Evolutionary conservation across 176 grass and related monocot species (phyloP).

Genomic region (Rhynchospora tenuis): DNA sequence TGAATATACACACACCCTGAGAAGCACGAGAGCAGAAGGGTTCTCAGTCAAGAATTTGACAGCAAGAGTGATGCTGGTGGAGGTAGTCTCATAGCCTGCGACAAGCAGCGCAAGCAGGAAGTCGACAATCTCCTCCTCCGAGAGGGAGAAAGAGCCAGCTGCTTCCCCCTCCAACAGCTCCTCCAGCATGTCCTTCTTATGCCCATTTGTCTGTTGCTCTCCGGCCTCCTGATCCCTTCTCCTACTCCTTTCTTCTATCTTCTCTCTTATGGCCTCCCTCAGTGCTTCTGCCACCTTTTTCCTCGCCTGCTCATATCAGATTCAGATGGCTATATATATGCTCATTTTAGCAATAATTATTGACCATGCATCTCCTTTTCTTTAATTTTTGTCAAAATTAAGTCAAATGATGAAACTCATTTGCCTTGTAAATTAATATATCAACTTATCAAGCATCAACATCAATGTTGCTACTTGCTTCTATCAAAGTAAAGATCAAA

Average conservation of each 20-base stretch:
- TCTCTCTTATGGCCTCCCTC: slow-evolving; percentile 73
- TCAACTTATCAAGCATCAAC: neutral
- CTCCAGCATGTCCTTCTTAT: slow-evolving; percentile 83
- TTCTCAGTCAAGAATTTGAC: slow-evolving; percentile 91
- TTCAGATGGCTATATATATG: neutral
- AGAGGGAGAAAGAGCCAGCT: slow-evolving; percentile 57
- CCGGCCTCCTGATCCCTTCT: neutral
- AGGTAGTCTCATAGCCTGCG: slow-evolving; percentile 87
- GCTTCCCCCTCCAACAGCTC: slow-evolving; percentile 66
- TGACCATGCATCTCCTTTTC: no score
- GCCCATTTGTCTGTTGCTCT: neutral
- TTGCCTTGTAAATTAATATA: neutral
- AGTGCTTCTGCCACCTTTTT: slow-evolving; percentile 84
- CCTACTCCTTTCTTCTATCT: slow-evolving; percentile 42
- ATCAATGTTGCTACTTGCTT: neutral
- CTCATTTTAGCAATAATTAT: neutral
- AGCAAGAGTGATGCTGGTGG: slow-evolving; percentile 85
- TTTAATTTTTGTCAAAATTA: no score
- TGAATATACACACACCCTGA: slow-evolving; percentile 37
- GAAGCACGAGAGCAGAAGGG: slow-evolving; percentile 49
- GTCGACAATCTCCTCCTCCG: slow-evolving; percentile 87
- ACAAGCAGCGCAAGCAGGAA: slow-evolving; percentile 84
- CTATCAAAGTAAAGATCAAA: neutral
- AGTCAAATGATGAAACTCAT: no score
- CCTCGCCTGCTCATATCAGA: slow-evolving; percentile 41